These are phyloP conservation scores for Tetracladium setigerum DNA, from an alignment of 495 filamentous ascomycete genomes.

Conservation along the genomic window DNA sequence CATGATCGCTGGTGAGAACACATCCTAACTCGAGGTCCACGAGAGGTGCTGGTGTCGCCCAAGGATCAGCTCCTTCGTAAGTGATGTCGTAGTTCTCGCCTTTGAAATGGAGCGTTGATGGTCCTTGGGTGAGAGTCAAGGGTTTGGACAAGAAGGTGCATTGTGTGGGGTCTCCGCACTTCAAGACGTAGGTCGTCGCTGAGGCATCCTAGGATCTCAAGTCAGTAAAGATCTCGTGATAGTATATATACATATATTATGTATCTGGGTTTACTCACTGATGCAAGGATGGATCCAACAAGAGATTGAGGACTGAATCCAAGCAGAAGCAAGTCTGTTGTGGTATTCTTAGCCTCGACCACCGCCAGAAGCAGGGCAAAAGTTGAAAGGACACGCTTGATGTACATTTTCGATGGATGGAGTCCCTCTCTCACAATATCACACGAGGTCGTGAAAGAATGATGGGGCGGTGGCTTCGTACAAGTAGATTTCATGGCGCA, in stretches of 20 bases:
- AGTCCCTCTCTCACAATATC: no score
- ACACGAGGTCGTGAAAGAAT: no score
- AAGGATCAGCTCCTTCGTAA: background rate
- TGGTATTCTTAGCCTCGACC: constrained; percentile 3
- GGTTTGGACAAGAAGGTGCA: constrained; percentile 2
- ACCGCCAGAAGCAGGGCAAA: no score
- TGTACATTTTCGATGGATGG: no score
- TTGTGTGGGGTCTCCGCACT: background rate
- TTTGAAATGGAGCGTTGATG: constrained; percentile 5
- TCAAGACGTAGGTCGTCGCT: constrained; percentile 13
- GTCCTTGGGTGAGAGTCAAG: constrained; percentile 15
- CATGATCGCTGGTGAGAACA: no score
- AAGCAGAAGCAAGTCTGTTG: background rate
- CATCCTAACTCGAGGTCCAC: no score
- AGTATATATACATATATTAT: background rate
- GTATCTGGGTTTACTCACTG: constrained; percentile 2
- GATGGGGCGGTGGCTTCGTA: no score
- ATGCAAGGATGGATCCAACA: constrained; percentile 8
- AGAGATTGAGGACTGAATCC: constrained; percentile 10
- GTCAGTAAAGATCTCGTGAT: background rate
- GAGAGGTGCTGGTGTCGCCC: background rate
- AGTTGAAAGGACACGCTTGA: no score
- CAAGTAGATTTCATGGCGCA: no score
- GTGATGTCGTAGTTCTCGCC: background rate
- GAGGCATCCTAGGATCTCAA: constrained; percentile 7